phyloP scores from a whole-genome alignment of 169 alveolate genomes.

The Eimeria praecox region DNA sequence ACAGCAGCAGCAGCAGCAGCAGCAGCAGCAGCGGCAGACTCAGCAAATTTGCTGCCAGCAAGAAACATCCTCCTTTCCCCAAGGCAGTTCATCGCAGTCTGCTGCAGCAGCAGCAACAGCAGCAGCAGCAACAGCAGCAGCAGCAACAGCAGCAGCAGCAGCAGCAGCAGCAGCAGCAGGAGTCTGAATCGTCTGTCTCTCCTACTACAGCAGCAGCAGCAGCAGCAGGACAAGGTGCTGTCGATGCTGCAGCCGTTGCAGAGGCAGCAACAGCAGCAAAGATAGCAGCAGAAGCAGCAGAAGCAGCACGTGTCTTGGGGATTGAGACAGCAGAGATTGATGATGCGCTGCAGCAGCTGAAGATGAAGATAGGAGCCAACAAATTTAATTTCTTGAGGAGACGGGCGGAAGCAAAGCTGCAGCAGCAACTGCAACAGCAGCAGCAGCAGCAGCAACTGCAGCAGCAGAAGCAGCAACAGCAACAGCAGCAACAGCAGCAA shows the following conservation, averaged over 20 bases:
- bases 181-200: not conserved
- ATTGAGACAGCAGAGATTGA: not conserved
- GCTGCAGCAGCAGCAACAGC: conserved; percentile 42
- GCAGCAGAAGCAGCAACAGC: conserved; percentile 38
- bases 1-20: conserved; percentile 60
- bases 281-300: conserved; percentile 43
- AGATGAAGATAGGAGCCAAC: not conserved
- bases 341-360: conserved; percentile 55
- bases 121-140: conserved; percentile 36
- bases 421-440: conserved; percentile 60
- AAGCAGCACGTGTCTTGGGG: conserved; percentile 38
- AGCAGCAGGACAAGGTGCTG: not conserved
- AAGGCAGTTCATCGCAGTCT: conserved; percentile 68
- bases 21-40: conserved; percentile 55
- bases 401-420: conserved; percentile 59
- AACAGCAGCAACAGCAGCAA: not conserved
- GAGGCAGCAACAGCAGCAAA: conserved; percentile 25
- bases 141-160: conserved; percentile 9
- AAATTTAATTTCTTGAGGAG: conserved; percentile 28
- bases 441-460: conserved; percentile 53
- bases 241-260: not conserved
- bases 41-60: conserved; percentile 26
- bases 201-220: conserved; percentile 35
- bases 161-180: conserved; percentile 15
- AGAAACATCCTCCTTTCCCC: conserved; percentile 47